Base-by-base conservation (phyloP, 2,329 filamentous ascomycete species). In the Epichloe aotearoae region DNA sequence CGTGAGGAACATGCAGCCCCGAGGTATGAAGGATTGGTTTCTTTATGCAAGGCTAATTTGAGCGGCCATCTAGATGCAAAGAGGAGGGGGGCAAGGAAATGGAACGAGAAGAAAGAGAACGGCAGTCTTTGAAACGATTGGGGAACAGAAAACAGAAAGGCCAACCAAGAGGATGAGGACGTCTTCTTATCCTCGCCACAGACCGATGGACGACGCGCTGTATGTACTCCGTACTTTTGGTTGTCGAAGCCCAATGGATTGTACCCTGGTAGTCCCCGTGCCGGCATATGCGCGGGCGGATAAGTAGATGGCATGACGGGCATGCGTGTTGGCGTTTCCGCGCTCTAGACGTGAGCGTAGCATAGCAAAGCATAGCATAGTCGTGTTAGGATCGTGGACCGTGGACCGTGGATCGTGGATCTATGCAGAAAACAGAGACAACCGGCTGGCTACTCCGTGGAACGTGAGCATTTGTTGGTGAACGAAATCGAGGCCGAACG, bases 171-270 rank as follows among this genome's bases (percentile, higher is more conserved):
- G 57, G 62, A 59, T 58, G 55, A 61, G 44, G 47, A 40, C 53
- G 49, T 57, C 56, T 63, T 62, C 61, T 63, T 63, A 61, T 63
- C 44, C 55, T 60, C 54, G 51, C 40, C 46, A 42, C 37, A 34
- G 33, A 49, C 33, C 33, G 23, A 30, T 15, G 36, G 36, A 1
- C 36, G 36, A 26, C 23, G 26, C 3, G 26, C 26, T 30, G 23
- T 6, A 30, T 30, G 26, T 30, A 30, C 30, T 30, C 30, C 30
- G 30, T 30, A 11, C 30, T 30, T 30, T 30, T 30, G 3, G 3
- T 11, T 30, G 30, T 30, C 30, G 30, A 30, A 30, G 30, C 10
- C 10, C 30, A 30, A 30, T 30, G 30, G 43, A n/a, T 30, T 34
- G 23, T 19, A 20, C 33, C 12, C 34, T n/a, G 43, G 19, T 30